These are phyloP conservation scores for Ambrosiella beaveri DNA, from an alignment of 2,329 filamentous ascomycete genomes.

Conservation along the genomic window DNA sequence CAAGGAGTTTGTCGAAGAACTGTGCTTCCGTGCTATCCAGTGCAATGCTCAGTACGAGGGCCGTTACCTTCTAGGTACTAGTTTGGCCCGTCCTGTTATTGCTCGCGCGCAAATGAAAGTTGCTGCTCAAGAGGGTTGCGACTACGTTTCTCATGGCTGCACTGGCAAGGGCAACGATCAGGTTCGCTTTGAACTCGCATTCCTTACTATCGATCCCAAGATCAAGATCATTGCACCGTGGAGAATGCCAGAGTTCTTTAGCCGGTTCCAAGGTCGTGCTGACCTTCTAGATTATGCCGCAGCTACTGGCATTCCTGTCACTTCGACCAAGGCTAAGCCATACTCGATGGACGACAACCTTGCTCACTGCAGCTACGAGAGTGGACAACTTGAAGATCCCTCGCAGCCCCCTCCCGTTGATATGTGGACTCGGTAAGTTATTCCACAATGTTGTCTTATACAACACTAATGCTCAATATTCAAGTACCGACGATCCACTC, in stretches of 20 bases:
- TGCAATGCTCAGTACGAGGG: slow-evolving; percentile 49
- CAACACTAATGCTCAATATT: slow-evolving; percentile 10
- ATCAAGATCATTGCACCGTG: slow-evolving; percentile 64
- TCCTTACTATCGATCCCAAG: slow-evolving; percentile 35
- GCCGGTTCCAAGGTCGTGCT: slow-evolving; percentile 52
- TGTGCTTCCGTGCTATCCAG: slow-evolving; percentile 59
- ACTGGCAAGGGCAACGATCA: slow-evolving; percentile 38
- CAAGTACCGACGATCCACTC: slow-evolving; percentile 35
- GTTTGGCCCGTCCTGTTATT: slow-evolving; percentile 46
- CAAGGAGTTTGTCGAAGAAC: slow-evolving; percentile 55
- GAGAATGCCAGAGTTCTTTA: slow-evolving; percentile 52
- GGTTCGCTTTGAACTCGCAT: slow-evolving; percentile 24
- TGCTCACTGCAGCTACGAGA: slow-evolving; percentile 66
- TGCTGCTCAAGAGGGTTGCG: slow-evolving; percentile 21
- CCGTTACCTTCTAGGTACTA: slow-evolving; percentile 27
- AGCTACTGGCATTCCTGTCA: slow-evolving; percentile 50
- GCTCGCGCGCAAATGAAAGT: slow-evolving; percentile 41
- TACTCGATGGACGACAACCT: slow-evolving; percentile 51
- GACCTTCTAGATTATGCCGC: slow-evolving; percentile 58
- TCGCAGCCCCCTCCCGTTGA: slow-evolving; percentile 43
- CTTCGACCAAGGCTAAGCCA: slow-evolving; percentile 54
- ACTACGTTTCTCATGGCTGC: slow-evolving; percentile 23
- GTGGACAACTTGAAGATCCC: slow-evolving; percentile 50
- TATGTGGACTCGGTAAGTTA: slow-evolving; percentile 41
- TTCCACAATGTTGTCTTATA: not conserved